Conservation (phyloP, 2,329 filamentous ascomycete genomes). For the Aspergillus tanneri region DNA sequence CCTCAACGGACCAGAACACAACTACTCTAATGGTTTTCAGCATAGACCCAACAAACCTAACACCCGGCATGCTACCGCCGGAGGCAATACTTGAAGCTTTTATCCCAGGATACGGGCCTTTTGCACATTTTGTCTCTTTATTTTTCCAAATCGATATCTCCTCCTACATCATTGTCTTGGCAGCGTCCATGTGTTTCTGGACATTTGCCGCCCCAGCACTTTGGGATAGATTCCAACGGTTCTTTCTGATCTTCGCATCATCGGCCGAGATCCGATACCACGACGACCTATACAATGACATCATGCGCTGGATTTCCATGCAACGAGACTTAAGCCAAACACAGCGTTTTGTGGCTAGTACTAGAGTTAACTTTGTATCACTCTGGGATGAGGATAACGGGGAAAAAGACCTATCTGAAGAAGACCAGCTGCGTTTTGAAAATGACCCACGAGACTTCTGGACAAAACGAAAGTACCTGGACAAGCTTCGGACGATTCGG, state of each 20-base stretch:
- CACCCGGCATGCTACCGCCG: neutral
- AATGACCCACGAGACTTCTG: constrained; percentile 2
- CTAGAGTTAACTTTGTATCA: constrained; percentile 22
- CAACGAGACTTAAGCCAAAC: constrained; percentile 54
- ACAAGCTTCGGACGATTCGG: constrained; percentile 2
- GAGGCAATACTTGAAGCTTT: constrained; percentile 45
- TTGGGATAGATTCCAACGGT: constrained; percentile 28
- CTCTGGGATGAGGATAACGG: constrained; percentile 6
- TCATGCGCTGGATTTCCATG: constrained; percentile 59
- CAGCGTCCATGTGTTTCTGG: constrained; percentile 43
- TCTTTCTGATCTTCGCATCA: constrained; percentile 38
- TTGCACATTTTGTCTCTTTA: constrained; percentile 43
- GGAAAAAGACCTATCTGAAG: constrained; percentile 4
- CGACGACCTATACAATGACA: constrained; percentile 58
- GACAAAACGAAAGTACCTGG: neutral
- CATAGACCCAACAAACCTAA: neutral
- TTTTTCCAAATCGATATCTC: constrained; percentile 49
- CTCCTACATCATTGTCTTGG: constrained; percentile 42
- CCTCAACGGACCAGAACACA: too few species aligned
- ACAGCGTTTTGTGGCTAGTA: constrained; percentile 56
- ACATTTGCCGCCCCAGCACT: constrained; percentile 15
- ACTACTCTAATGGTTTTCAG: too few species aligned
- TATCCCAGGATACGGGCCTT: constrained; percentile 49
- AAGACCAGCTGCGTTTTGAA: neutral
- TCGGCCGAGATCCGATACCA: constrained; percentile 51